Evolutionary conservation across 441 rosid genomes (phyloP).

Genomic region (Raphanus hybrid): DNA sequence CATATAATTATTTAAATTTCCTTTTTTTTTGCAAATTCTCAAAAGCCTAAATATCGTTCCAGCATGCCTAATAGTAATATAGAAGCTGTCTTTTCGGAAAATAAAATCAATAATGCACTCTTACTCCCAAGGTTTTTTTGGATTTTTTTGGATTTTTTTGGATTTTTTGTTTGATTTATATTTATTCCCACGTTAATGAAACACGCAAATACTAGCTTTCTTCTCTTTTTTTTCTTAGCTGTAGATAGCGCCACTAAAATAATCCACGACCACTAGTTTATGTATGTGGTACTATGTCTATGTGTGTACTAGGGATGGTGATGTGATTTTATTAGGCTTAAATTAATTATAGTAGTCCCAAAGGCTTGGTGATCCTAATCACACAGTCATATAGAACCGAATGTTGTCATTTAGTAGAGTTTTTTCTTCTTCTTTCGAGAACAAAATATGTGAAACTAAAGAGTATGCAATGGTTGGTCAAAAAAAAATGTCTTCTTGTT

Average conservation of each 20-base stretch:
- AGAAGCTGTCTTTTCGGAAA: conserved; percentile 29
- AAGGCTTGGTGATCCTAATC: background rate
- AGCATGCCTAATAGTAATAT: conserved; percentile 22
- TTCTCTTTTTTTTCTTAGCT: conserved; percentile 5
- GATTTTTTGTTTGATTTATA: background rate
- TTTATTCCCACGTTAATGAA: background rate
- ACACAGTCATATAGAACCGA: background rate
- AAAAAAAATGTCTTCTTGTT: too few relatives aligned
- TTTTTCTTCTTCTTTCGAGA: too few relatives aligned
- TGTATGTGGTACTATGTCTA: conserved; percentile 4
- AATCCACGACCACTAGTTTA: conserved; percentile 11
- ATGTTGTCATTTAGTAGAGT: background rate
- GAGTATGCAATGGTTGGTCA: background rate
- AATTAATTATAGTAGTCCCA: background rate
- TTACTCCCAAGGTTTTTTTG: background rate
- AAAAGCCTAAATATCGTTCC: conserved; percentile 22
- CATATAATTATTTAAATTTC: background rate
- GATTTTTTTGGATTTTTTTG: background rate
- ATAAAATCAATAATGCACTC: background rate
- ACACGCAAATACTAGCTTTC: background rate
- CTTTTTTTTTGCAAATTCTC: background rate
- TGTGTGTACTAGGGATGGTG: conserved; percentile 7
- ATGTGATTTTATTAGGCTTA: conserved; percentile 10
- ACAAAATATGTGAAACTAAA: too few relatives aligned
- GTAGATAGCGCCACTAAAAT: conserved; percentile 16